A percentile compares a stretch with the other conserved stretches of the same genome.
phyloP scores from a whole-genome alignment of 495 filamentous ascomycete species.

The Lindgomyces ingoldianus region DNA sequence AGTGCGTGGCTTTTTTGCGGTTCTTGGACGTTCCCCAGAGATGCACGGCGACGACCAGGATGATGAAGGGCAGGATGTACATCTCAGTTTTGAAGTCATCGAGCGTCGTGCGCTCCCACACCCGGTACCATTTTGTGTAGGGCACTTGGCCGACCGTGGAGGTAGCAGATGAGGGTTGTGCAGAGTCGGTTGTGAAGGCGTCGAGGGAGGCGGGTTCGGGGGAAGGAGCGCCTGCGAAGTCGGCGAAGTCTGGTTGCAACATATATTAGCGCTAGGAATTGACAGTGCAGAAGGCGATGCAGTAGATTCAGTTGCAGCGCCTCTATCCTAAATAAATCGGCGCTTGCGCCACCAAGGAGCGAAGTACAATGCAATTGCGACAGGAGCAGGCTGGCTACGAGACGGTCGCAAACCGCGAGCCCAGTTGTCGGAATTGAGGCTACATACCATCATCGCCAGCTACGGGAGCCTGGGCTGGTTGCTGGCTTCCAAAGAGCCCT shows the following conservation, averaged over 20 bases:
- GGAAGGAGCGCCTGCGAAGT: conserved; percentile 47
- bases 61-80: conserved; percentile 72
- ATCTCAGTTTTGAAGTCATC: conserved; percentile 86
- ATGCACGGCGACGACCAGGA: conserved; percentile 74
- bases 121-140: conserved; percentile 94
- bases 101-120: conserved; percentile 83
- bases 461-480: conserved; percentile 35
- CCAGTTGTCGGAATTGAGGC: neutral
- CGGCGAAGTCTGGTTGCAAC: conserved; percentile 50
- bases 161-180: conserved; percentile 51
- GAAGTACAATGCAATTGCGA: too few species aligned
- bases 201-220: conserved; percentile 49
- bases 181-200: conserved; percentile 46
- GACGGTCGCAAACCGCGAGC: neutral
- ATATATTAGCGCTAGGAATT: neutral
- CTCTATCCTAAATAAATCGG: too few species aligned
- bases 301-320: too few species aligned
- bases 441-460: conserved; percentile 38
- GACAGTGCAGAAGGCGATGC: too few species aligned
- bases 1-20: conserved; percentile 73
- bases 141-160: conserved; percentile 48
- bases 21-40: conserved; percentile 81
- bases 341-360: too few species aligned
- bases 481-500: conserved; percentile 42
- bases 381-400: neutral